These are phyloP conservation scores for Aspergillus quadrilineatus DNA, from an alignment of 2,329 filamentous ascomycete genomes.

Conservation along the genomic window DNA sequence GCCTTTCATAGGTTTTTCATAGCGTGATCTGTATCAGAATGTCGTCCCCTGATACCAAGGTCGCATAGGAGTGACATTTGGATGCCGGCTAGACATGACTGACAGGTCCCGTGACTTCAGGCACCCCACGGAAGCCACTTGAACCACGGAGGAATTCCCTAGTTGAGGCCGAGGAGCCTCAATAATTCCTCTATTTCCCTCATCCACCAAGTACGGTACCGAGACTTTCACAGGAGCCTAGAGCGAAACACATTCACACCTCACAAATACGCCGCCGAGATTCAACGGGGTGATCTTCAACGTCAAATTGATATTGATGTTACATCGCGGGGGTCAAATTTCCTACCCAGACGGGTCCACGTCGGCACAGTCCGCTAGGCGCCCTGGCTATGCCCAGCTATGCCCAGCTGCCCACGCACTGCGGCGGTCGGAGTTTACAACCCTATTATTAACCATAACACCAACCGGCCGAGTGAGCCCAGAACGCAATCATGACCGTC, in stretches of 20 bases:
- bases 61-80: too few species aligned
- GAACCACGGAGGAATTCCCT: background rate
- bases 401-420: background rate
- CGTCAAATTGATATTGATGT: background rate
- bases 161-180: background rate
- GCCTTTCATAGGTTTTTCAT: too few species aligned
- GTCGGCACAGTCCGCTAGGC: background rate
- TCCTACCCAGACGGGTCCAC: background rate
- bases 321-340: background rate
- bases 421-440: background rate
- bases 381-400: too few species aligned
- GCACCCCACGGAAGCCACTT: background rate
- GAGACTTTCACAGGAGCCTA: background rate
- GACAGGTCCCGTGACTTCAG: background rate
- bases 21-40: too few species aligned
- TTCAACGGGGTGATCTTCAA: background rate
- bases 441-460: background rate
- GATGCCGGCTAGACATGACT: too few species aligned
- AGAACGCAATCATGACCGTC: background rate
- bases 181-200: background rate
- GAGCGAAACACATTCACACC: background rate
- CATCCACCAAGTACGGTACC: background rate
- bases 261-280: background rate
- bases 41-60: too few species aligned
- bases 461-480: background rate